A percentile compares a stretch with the other conserved stretches of the same genome.
Evolutionary conservation across 1,139 yeast species (phyloP).

Genomic region (Protomyces arabidopsidicola): DNA sequence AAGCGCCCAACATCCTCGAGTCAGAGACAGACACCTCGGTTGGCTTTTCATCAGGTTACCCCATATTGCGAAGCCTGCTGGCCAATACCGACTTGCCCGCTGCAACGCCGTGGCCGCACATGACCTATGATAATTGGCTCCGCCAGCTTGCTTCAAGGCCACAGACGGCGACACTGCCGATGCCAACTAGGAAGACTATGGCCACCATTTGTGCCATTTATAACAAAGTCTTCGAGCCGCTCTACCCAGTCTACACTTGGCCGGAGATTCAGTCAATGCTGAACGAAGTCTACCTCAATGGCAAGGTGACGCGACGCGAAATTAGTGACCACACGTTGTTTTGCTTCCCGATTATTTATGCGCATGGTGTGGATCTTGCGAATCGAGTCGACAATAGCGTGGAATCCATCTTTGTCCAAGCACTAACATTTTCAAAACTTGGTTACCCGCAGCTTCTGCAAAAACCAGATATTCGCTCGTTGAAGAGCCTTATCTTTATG

Average conservation of each 20-base stretch:
- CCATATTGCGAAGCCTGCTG: not conserved
- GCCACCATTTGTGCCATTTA: slow-evolving; percentile 8
- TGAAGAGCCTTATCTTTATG: slow-evolving; percentile 4
- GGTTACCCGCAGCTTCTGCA: slow-evolving; percentile 6
- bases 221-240: slow-evolving; percentile 3
- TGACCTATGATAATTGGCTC: slow-evolving; percentile 3
- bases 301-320: slow-evolving; percentile 5
- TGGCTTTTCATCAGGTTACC: slow-evolving; percentile 17
- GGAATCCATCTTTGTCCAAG: not conserved
- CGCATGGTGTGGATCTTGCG: slow-evolving; percentile 5
- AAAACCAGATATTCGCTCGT: not conserved
- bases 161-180: slow-evolving; percentile 2
- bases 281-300: slow-evolving; percentile 7
- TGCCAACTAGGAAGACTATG: slow-evolving; percentile 6
- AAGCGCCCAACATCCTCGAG: not conserved
- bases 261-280: slow-evolving; percentile 9
- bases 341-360: slow-evolving; percentile 7
- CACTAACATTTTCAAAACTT: slow-evolving; percentile 1
- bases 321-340: slow-evolving; percentile 6
- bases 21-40: not conserved
- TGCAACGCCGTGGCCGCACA: slow-evolving; percentile 11
- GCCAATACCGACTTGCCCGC: not conserved
- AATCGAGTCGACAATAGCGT: slow-evolving; percentile 1
- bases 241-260: slow-evolving; percentile 3
- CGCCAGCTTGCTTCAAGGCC: not conserved